A percentile compares a stretch with the other conserved stretches of the same genome.
Conservation (phyloP, 1,284 basidiomycete species). For the Ceratobasidium sp. region DNA sequence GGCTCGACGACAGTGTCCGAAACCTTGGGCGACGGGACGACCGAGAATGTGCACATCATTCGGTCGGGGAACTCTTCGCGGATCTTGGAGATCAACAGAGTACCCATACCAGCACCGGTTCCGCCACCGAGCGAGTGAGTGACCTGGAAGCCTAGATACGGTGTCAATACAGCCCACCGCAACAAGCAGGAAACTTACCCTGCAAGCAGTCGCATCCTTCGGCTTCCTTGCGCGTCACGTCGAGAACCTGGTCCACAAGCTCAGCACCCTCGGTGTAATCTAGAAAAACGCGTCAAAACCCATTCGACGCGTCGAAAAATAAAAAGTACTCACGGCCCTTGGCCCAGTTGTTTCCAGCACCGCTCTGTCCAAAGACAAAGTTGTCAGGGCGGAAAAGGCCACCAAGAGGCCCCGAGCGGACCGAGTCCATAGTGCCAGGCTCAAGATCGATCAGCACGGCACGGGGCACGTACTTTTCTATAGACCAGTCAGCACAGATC, state of each 20-base stretch:
- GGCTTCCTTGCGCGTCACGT: slow-evolving; percentile 65
- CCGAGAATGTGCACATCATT: slow-evolving; percentile 69
- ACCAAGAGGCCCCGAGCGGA: slow-evolving; percentile 69
- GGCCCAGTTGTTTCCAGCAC: slow-evolving; percentile 65
- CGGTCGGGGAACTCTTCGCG: slow-evolving; percentile 67
- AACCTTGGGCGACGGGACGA: slow-evolving; percentile 65
- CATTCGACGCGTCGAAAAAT: background rate
- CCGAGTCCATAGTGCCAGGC: slow-evolving; percentile 96
- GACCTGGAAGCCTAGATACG: slow-evolving; percentile 59
- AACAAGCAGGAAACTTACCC: slow-evolving; percentile 40
- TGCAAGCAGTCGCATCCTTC: slow-evolving; percentile 62
- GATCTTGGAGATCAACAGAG: slow-evolving; percentile 66
- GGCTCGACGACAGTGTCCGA: slow-evolving; percentile 63
- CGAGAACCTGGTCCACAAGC: slow-evolving; percentile 62
- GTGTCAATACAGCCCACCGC: slow-evolving; percentile 51
- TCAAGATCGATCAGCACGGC: slow-evolving; percentile 94
- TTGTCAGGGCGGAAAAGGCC: slow-evolving; percentile 62
- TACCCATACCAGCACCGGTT: slow-evolving; percentile 68
- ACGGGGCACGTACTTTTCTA: slow-evolving; percentile 90
- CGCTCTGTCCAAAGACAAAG: slow-evolving; percentile 61
- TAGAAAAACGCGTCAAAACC: slow-evolving; percentile 34
- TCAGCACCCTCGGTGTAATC: slow-evolving; percentile 55
- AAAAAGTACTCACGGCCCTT: slow-evolving; percentile 53
- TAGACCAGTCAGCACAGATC: slow-evolving; percentile 5
- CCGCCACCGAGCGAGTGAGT: slow-evolving; percentile 68